Percentiles rank a stretch among this genome's conserved stretches.
These are phyloP conservation scores for Gossypium arboreum DNA, from an alignment of 345 rosid species.

Conservation along the genomic window DNA sequence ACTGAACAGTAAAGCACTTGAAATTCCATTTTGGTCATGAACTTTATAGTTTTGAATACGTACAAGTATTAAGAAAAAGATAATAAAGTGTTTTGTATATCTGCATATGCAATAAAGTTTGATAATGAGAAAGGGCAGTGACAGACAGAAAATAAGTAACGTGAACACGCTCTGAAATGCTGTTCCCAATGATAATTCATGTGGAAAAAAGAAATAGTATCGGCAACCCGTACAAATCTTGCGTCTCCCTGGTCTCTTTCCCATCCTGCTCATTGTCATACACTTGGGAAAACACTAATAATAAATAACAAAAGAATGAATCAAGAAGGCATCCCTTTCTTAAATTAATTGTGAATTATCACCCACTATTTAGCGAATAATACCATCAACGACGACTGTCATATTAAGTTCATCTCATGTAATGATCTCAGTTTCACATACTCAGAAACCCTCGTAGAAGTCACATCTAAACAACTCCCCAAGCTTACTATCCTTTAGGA, in stretches of 20 bases:
- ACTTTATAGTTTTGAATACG: neutral
- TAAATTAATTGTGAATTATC: neutral
- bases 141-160: neutral
- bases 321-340: neutral
- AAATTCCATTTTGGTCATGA: neutral
- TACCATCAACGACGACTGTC: no score
- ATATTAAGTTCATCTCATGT: no score
- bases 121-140: neutral
- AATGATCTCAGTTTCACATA: no score
- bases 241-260: neutral
- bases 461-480: no score
- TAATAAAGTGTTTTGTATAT: no score
- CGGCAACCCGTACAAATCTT: constrained; percentile 38
- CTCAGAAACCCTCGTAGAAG: no score
- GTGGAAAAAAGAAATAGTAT: constrained; percentile 35
- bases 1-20: neutral
- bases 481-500: no score
- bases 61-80: no score
- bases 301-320: neutral
- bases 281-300: neutral
- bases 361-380: no score
- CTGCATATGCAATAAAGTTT: neutral
- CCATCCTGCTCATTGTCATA: neutral
- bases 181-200: constrained; percentile 22
- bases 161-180: neutral